Evolutionary conservation across 169 alveolate species (phyloP), one percentile per base, ranked within the genome.

Genomic region (Ichthyophthirius multifiliis): DNA sequence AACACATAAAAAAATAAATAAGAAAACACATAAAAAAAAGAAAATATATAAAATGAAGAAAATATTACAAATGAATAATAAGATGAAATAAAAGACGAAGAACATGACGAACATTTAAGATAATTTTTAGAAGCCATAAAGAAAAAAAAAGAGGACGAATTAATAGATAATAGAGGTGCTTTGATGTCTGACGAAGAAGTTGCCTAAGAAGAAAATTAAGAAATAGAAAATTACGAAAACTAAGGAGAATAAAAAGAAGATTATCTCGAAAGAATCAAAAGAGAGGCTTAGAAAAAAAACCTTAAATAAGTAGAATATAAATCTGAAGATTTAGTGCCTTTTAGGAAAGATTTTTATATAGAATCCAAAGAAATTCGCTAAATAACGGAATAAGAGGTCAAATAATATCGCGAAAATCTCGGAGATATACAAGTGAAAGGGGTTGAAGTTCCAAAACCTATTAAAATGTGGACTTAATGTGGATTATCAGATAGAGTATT

Each of bases 401-500:
- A 82, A 20, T 78, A 90, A 63, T 83, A 84, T 44, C 76, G 97
- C 74, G 90, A 92, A 75, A 76, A 76, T 7, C 46, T 91, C 35
- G 98, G 96, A 5, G 94, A 94, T 45, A 93, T 94, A 65, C 75
- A 92, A 80, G 99, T 97, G 15, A 88, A 99, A 74, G 99, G 99
- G 3, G 92, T 96, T 82, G 91, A 94, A 43, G 94, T 98, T 82
- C 98, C 99, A 55, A 83, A 95, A 30, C 99, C 99, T 13, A 94
- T 98, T 37, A 85, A 84, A 44, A 97, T 95, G 63, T 99, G 99
- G 96, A 96, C 95, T 81, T 98, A 99, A 90, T 97, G 99, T 83
- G 99, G 99, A 5, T 92, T 98, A 75, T 98, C 98, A 13, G 97
- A 96, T 55, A 94, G 95, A 81, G 93, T 97, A 35, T 84, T 97